These are phyloP conservation scores for Trametes pubescens DNA, from an alignment of 1,284 basidiomycete species.

Conservation along the genomic window DNA sequence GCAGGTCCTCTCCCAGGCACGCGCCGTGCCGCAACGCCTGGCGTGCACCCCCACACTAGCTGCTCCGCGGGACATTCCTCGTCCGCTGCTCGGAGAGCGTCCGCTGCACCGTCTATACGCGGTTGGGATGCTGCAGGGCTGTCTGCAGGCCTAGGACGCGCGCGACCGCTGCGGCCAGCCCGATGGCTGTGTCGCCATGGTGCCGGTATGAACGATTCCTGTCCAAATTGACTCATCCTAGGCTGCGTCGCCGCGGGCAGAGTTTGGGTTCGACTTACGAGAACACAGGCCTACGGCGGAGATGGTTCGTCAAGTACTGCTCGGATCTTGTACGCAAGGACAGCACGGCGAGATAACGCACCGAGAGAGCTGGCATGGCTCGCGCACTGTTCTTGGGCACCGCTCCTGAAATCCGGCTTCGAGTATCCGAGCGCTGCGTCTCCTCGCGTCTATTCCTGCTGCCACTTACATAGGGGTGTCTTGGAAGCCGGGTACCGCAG, in stretches of 20 bases:
- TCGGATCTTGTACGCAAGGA: constrained; percentile 9
- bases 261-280: constrained; percentile 10
- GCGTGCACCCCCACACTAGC: neutral
- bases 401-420: neutral
- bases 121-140: constrained; percentile 2
- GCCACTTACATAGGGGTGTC: too few species aligned
- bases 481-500: neutral
- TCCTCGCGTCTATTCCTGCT: neutral
- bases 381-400: neutral
- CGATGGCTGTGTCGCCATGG: constrained; percentile 14
- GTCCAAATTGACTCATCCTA: constrained; percentile 4
- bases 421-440: neutral
- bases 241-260: neutral
- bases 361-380: neutral
- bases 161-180: constrained; percentile 5
- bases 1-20: constrained; percentile 22
- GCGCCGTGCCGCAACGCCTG: constrained; percentile 1
- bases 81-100: constrained; percentile 3
- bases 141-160: neutral
- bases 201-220: neutral
- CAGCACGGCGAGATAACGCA: constrained; percentile 19
- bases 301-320: neutral
- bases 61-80: neutral
- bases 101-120: constrained; percentile 7
- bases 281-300: neutral